Base-by-base conservation (phyloP, 352 stramenopile species). In the Phytophthora quininea region DNA sequence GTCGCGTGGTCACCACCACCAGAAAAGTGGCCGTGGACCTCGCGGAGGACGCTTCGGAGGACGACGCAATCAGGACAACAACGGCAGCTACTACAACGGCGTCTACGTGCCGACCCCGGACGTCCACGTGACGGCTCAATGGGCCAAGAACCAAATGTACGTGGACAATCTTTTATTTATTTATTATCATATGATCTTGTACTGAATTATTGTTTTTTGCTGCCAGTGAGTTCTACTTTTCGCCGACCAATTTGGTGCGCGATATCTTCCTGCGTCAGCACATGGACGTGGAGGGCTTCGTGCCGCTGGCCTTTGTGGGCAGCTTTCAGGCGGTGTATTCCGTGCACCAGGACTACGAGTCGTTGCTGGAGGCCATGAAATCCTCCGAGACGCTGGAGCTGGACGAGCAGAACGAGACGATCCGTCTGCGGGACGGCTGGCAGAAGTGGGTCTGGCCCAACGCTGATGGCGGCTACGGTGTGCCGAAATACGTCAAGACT, bases 361-460 rank as follows among this genome's bases (percentile, higher is more conserved):
- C 90, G 57, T 77, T 97, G 19, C 62, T 94, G 42, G 83, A 87
- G 9, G 74, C 82, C 49, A 82, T 96, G 62, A 86, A 92, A 60
- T 29, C 73, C 11, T 94, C 84, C 29, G 69, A 86, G 47, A 69
- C 68, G 4, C 56, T 96, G 3, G 85, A 97, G 70, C 65, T 97
- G 40, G 91, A 97, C 69, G 82, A 89, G 32, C 72, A 81, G 67
- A 97, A 97, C 74, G 91, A 97, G 68, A 97, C 93, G 74, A 92
- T 97, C 43, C 88, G 91, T 51, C 74, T 96, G 64, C 88, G 86
- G 45, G 62, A 93, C 19, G 88, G 79, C 58, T 97, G 91, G 91
- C 64, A 94, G 56, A 84, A 89, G 79, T 97, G 91, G 91, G 78
- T 97, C 47, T 96, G 91, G 79, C 91, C 91, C 7, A 96, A 97